Conservation (phyloP, 176 grass and related monocot species). For the Urochloa ruziziensis region DNA sequence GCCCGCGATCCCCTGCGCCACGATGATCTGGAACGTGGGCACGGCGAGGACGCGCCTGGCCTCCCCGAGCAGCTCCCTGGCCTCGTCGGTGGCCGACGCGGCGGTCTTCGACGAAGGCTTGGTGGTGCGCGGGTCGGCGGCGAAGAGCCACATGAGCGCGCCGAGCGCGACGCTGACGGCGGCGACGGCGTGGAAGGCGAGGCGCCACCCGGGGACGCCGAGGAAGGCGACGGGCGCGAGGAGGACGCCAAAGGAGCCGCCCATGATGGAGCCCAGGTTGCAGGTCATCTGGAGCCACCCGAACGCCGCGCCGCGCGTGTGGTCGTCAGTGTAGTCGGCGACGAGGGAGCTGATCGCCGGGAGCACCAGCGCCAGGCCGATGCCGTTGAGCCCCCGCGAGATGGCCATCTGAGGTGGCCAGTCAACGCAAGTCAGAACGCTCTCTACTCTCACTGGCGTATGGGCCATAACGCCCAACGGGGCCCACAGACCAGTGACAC, state of each 20-base stretch:
- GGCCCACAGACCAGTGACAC: background rate
- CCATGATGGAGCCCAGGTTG: slow-evolving; percentile 62
- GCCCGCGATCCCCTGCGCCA: slow-evolving; percentile 60
- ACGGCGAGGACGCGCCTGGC: slow-evolving; percentile 51
- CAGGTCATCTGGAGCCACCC: slow-evolving; percentile 72
- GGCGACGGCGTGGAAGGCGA: slow-evolving; percentile 67
- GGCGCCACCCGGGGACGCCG: slow-evolving; percentile 68
- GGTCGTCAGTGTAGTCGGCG: slow-evolving; percentile 76
- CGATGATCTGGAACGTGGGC: slow-evolving; percentile 74
- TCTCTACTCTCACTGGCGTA: background rate
- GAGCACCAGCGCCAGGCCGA: slow-evolving; percentile 58
- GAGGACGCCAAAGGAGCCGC: slow-evolving; percentile 54
- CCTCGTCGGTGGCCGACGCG: slow-evolving; percentile 22
- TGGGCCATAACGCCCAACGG: background rate
- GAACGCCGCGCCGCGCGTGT: slow-evolving; percentile 61
- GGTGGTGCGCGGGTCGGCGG: slow-evolving; percentile 57
- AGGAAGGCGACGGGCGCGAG: slow-evolving; percentile 60
- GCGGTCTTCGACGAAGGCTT: background rate
- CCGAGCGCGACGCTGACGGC: slow-evolving; percentile 46
- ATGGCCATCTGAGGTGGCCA: slow-evolving; percentile 64
- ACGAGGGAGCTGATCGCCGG: slow-evolving; percentile 76
- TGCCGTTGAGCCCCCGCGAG: slow-evolving; percentile 71
- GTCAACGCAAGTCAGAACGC: background rate
- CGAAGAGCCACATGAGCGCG: slow-evolving; percentile 50
- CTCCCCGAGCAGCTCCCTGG: slow-evolving; percentile 39